phyloP scores from a whole-genome alignment of 225 moss, liverwort and hornwort genomes.

The Marchantia paleacea region DNA sequence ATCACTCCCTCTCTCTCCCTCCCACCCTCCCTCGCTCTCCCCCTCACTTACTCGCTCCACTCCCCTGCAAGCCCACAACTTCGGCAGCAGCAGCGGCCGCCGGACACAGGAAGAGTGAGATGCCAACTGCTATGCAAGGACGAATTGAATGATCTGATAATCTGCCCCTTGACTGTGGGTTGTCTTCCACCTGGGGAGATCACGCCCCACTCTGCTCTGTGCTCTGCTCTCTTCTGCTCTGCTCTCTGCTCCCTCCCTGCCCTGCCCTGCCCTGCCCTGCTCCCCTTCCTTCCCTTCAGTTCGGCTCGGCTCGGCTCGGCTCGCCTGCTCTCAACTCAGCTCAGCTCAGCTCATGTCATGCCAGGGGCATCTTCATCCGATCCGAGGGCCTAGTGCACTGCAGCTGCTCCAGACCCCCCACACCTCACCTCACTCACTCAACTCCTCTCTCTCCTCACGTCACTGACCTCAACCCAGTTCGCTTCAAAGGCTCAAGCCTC shows the following conservation, averaged over 20 bases:
- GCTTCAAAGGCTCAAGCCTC: neutral
- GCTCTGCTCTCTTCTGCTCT: neutral
- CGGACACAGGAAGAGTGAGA: slow-evolving; percentile 10
- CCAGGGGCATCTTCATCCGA: slow-evolving; percentile 11
- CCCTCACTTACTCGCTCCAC: too few relatives aligned
- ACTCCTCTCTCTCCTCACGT: neutral
- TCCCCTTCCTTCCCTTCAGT: neutral
- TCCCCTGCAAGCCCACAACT: slow-evolving; percentile 1
- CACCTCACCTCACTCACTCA: neutral
- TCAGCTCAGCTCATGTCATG: neutral
- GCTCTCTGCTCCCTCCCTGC: too few relatives aligned
- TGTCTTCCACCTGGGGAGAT: slow-evolving; percentile 4
- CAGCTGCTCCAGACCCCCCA: neutral
- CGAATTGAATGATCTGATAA: slow-evolving; percentile 19
- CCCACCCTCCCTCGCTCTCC: too few relatives aligned
- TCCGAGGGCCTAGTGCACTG: slow-evolving; percentile 5
- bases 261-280: neutral
- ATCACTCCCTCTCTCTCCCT: neutral
- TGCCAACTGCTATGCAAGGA: slow-evolving; percentile 18
- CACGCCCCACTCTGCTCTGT: neutral
- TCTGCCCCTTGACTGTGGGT: neutral
- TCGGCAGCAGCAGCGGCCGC: slow-evolving; percentile 6
- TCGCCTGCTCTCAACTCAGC: neutral
- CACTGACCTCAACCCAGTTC: neutral
- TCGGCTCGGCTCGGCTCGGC: neutral